Base-by-base conservation (phyloP, 495 filamentous ascomycete species). In the Aspergillus ostianus region DNA sequence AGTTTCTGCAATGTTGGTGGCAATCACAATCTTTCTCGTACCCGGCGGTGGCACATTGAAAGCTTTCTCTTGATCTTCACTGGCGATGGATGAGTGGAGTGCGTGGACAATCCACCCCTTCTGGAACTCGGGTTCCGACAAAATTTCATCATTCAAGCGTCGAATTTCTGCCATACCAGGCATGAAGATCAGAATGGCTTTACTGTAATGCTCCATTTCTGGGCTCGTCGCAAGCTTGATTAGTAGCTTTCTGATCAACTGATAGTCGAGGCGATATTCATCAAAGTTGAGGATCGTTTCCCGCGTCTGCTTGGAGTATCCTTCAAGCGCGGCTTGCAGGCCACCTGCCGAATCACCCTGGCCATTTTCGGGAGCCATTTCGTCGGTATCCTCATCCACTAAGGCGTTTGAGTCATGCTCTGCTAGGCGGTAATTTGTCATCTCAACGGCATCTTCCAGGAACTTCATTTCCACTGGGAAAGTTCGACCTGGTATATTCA, bases 1-100 rank as follows among this genome's bases (percentile, higher is more conserved):
- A 0, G 93, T 98, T 67, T 98, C 93, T 21, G 93, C 93, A 67
- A 98, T 97, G 67, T 98, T 98, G 9, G 93, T 98, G 6, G 93
- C 91, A 49, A 97, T 83, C 4, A 97, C 92, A 59, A 97, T 94
- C 75, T 97, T 98, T 56, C 92, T 81, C 46, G 84, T 80, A 7
- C 91, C 93, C 17, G 80, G 80, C 1, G 91, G 92, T 9, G 94
- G 93, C 3, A 96, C 76, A 2, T 88, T 76, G 68, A 98, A 97
- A 2, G 93, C 94, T 48, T 86, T 85, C 72, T 97, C 93, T 74
- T 97, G 94, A 23, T 97, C 93, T 65, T 97, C 94, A 55, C 87
- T 96, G n/a, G 93, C 88, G 67, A 98, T 95, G 2, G 89, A 91
- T 2, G 93, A 97, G 71, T 98, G 94, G 44, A 97, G 81, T 3